Evolutionary conservation across 768 basidiomycete genomes (phyloP).

Genomic region (Mycena capillaripes): DNA sequence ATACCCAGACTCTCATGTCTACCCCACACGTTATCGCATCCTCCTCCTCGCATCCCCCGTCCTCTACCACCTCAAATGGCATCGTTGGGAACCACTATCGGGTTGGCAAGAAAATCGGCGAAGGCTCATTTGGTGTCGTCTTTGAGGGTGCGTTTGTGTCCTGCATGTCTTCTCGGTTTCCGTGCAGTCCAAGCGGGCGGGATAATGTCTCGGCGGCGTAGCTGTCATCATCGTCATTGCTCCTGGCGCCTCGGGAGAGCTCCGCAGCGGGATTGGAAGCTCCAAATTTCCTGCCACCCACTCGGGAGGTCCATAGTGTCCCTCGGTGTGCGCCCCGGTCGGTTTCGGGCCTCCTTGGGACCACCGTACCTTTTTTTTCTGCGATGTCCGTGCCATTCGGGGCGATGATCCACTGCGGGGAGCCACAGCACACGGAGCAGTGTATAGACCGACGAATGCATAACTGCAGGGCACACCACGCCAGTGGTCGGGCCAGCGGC

Average conservation of each 20-base stretch:
- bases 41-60: slow-evolving; percentile 77
- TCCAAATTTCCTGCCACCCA: not conserved
- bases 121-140: slow-evolving; percentile 98
- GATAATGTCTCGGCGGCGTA: not conserved
- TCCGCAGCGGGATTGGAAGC: not conserved
- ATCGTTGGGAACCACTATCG: slow-evolving; percentile 86
- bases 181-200: not conserved
- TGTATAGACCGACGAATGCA: not conserved
- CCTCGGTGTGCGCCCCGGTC: not conserved
- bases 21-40: slow-evolving; percentile 90
- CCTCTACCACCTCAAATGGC: slow-evolving; percentile 72
- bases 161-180: slow-evolving; percentile 9
- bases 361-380: slow-evolving; percentile 5
- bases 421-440: not conserved
- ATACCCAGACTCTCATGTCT: slow-evolving; percentile 63
- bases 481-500: not conserved
- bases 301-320: not conserved
- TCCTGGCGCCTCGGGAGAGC: slow-evolving; percentile 4
- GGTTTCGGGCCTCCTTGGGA: not conserved
- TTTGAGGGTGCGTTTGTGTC: slow-evolving; percentile 81
- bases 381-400: slow-evolving; percentile 1
- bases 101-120: slow-evolving; percentile 99
- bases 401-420: not conserved
- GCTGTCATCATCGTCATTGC: not conserved
- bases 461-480: not conserved